phyloP scores from a whole-genome alignment of 2,329 filamentous ascomycete genomes.

The Periglandula ipomoeae region DNA sequence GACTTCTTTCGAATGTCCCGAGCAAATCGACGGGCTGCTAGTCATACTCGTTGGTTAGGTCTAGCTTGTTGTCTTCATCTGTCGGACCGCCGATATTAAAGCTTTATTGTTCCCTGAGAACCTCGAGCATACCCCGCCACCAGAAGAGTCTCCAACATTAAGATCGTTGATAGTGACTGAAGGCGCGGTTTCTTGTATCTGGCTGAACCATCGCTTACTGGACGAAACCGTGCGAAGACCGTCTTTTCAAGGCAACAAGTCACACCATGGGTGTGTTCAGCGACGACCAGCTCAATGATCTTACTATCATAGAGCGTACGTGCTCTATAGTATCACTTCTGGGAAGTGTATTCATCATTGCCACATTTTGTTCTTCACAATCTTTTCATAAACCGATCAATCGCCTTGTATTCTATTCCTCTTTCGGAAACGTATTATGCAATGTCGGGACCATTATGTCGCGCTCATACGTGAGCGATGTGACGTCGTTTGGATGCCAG shows the following conservation, averaged over 20 bases:
- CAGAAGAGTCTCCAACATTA: too few relatives aligned
- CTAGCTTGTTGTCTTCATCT: too few relatives aligned
- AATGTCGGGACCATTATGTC: conserved; percentile 63
- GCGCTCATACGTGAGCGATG: conserved; percentile 39
- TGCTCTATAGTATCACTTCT: conserved; percentile 44
- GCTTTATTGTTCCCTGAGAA: too few relatives aligned
- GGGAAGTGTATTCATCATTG: conserved; percentile 58
- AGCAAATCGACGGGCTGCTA: neutral
- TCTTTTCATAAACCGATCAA: conserved; percentile 75
- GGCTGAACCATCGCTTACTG: neutral
- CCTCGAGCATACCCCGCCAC: too few relatives aligned
- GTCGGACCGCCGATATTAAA: too few relatives aligned
- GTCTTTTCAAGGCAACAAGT: neutral
- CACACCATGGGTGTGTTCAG: conserved; percentile 18
- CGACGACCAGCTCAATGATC: conserved; percentile 16
- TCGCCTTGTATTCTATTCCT: conserved; percentile 69
- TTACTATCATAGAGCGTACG: conserved; percentile 17
- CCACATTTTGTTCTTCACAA: conserved; percentile 53
- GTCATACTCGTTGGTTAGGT: too few relatives aligned
- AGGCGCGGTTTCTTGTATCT: neutral
- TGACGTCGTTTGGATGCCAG: conserved; percentile 43
- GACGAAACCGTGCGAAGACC: neutral
- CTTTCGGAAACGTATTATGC: conserved; percentile 64
- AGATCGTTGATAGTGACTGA: too few relatives aligned
- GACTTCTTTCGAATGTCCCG: neutral